These are phyloP conservation scores for Viola pubescens DNA, from an alignment of 441 rosid species.

Conservation along the genomic window DNA sequence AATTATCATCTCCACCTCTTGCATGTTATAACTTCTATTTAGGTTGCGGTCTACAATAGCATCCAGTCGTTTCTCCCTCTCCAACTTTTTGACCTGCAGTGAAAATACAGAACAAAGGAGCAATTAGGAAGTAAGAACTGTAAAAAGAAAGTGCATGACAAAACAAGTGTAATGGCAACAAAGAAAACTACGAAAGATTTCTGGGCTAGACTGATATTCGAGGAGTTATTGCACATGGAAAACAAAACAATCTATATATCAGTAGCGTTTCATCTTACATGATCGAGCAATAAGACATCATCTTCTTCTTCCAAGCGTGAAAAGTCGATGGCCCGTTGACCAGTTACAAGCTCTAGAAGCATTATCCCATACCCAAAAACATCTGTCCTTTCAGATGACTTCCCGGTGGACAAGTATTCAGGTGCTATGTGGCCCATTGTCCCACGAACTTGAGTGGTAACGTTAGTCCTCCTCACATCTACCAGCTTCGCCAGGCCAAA, in stretches of 20 bases:
- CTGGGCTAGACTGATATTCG: too few relatives aligned
- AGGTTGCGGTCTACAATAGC: slow-evolving; percentile 70
- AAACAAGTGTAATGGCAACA: neutral
- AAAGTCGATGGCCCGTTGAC: slow-evolving; percentile 94
- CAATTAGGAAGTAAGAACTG: neutral
- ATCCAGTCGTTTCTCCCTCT: slow-evolving; percentile 73
- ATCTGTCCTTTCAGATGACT: slow-evolving; percentile 85
- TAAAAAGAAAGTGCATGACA: neutral
- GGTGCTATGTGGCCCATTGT: slow-evolving; percentile 99
- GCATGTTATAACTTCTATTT: slow-evolving; percentile 34
- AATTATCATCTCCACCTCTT: slow-evolving; percentile 85
- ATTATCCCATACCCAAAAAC: slow-evolving; percentile 91
- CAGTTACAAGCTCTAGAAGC: slow-evolving; percentile 94
- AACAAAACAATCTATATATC: neutral
- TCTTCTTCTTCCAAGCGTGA: slow-evolving; percentile 93
- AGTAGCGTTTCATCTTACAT: slow-evolving; percentile 37
- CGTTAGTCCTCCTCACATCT: slow-evolving; percentile 74
- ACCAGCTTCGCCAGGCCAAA: slow-evolving; percentile 90
- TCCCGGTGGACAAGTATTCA: slow-evolving; percentile 90
- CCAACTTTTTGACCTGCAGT: slow-evolving; percentile 76
- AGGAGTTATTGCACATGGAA: neutral
- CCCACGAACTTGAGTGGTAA: slow-evolving; percentile 92
- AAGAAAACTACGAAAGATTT: neutral
- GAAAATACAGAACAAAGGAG: slow-evolving; percentile 3
- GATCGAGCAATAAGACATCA: slow-evolving; percentile 89